Conservation (phyloP, 441 rosid species). For the Aquilaria agallochum region DNA sequence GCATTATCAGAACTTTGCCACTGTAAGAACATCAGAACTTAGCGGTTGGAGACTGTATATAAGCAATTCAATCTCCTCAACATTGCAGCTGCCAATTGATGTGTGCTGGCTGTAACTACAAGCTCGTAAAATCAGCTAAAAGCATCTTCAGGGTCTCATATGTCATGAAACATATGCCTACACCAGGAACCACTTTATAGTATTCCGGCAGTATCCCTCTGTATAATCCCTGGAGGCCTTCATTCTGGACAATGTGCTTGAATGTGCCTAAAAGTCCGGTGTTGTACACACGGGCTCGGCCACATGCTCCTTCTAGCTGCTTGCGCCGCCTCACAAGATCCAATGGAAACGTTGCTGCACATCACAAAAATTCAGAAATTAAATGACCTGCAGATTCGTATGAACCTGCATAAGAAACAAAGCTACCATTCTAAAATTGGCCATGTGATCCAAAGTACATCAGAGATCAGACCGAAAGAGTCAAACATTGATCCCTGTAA, state of each 20-base stretch:
- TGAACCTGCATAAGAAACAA: no score
- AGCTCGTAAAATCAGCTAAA: constrained; percentile 43
- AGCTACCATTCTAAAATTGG: no score
- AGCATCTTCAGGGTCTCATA: constrained; percentile 74
- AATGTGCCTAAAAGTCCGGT: constrained; percentile 75
- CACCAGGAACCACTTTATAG: constrained; percentile 93
- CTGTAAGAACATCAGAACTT: constrained; percentile 19
- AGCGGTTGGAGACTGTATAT: background rate
- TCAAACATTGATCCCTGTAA: no score
- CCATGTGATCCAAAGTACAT: no score
- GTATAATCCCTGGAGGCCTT: constrained; percentile 76
- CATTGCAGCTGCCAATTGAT: background rate
- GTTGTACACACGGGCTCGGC: constrained; percentile 71
- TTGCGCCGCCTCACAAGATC: constrained; percentile 91
- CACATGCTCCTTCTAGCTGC: constrained; percentile 93
- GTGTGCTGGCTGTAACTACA: constrained; percentile 13
- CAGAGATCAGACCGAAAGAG: no score
- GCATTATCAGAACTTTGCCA: constrained; percentile 12
- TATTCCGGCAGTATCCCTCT: constrained; percentile 93
- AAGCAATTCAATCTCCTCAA: constrained; percentile 1
- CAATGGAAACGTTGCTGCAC: constrained; percentile 83
- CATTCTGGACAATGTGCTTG: constrained; percentile 59
- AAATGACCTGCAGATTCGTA: background rate
- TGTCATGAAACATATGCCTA: constrained; percentile 94
- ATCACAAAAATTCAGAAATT: constrained; percentile 12